Percentiles rank a stretch among this genome's conserved stretches.
Conservation (phyloP, 257 asterid species). For the Scutellaria barbata region DNA sequence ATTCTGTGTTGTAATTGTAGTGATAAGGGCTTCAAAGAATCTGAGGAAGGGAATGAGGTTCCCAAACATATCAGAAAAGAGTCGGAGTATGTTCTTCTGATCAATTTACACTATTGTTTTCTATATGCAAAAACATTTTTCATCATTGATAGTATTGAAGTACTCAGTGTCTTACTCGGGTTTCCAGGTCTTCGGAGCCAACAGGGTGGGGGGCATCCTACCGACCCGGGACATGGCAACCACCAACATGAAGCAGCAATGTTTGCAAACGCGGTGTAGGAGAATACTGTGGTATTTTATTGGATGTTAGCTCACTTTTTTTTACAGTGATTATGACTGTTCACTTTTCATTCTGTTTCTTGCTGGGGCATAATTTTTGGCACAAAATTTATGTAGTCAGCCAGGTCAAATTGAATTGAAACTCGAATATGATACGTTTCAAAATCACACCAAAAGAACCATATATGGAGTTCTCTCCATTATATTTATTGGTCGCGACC, state of each 20-base stretch:
- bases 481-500: no score
- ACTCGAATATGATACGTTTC: no score
- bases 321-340: neutral
- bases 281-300: neutral
- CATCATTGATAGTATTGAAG: neutral
- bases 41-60: constrained; percentile 38
- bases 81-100: constrained; percentile 49
- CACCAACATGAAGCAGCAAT: constrained; percentile 59
- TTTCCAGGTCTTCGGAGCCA: constrained; percentile 82
- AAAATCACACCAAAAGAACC: no score
- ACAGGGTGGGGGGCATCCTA: constrained; percentile 83
- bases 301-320: neutral
- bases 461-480: no score
- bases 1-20: constrained; percentile 35
- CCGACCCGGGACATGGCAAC: constrained; percentile 97
- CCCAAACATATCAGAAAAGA: constrained; percentile 37
- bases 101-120: neutral
- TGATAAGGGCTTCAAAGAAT: constrained; percentile 38
- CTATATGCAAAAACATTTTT: neutral
- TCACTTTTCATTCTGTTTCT: neutral
- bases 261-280: neutral
- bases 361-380: constrained; percentile 3
- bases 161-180: neutral
- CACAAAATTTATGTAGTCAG: neutral
- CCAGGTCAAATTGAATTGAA: no score